phyloP scores from a whole-genome alignment of 306 rosid species.

The Biancaea sappan region DNA sequence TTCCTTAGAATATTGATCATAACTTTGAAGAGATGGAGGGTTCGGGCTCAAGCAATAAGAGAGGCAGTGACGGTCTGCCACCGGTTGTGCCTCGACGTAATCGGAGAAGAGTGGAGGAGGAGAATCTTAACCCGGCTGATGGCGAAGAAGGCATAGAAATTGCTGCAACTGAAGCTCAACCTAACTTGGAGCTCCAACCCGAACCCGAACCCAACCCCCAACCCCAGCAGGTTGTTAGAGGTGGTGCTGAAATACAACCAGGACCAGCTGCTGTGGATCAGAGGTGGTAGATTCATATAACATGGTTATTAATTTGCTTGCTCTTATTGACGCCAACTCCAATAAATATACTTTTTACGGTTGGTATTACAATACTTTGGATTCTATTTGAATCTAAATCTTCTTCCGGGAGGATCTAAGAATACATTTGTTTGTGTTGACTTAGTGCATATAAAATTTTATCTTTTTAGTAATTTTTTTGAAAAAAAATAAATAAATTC shows the following conservation, averaged over 20 bases:
- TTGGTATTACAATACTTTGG: neutral
- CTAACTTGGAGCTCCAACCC: neutral
- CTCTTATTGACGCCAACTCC: too few species aligned
- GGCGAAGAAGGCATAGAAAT: neutral
- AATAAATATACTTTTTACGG: too few species aligned
- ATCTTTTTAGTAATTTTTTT: too few species aligned
- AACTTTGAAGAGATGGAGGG: constrained; percentile 1
- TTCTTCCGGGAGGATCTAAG: too few species aligned
- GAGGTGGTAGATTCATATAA: neutral
- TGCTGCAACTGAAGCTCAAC: neutral
- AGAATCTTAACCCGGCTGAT: neutral
- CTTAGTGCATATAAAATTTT: too few species aligned
- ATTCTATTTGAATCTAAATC: neutral
- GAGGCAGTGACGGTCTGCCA: neutral
- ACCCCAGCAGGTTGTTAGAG: too few species aligned
- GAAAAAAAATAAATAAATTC: too few species aligned
- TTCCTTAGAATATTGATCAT: neutral
- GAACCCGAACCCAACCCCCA: neutral
- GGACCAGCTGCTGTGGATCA: neutral
- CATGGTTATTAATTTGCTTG: neutral
- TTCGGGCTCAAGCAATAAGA: neutral
- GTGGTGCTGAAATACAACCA: neutral
- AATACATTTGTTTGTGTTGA: too few species aligned
- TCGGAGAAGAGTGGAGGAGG: neutral
- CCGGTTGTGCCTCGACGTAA: neutral